Base-by-base conservation (phyloP, 805 yeast species). In the Nakazawaea sp. region DNA sequence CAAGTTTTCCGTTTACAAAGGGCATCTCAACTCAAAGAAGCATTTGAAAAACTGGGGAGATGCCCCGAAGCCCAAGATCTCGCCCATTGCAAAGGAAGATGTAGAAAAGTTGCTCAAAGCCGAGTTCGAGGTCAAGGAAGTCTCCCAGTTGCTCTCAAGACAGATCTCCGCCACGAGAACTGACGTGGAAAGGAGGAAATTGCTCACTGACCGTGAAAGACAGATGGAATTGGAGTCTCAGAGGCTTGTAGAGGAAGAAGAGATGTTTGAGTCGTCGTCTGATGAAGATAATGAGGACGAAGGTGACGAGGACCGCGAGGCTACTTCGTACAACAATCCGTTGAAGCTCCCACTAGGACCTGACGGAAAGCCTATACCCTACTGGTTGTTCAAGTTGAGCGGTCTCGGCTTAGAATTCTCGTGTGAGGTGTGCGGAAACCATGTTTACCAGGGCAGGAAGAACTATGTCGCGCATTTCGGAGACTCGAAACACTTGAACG, bases 331-430 rank as follows among this genome's bases (percentile, higher is more conserved):
- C 15, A 20, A 28, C 18, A 68, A 69, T 42, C 76, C 79, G 15
- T 61, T 73, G 39, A 74, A 80, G 39, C 56, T 85, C 38, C 95
- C 96, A 0, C 36, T 85, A 0, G 97, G 95, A 0, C 72, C 84
- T 15, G 97, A 89, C 57, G 97, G 97, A 0, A 72, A 70, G 28
- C 97, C 97, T 1, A 86, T 92, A 20, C 98, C 98, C 2, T 76
- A 69, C 38, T 92, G 98, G 98, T 64, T 92, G 20, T 89, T 77
- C 66, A 92, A 89, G 56, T 63, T 89, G 31, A 88, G 87, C 49
- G 98, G 98, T 0, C 64, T 89, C 9, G 83, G 83, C 39, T 69
- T 74, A 30, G 75, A 72, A 36, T 85, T 76, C 48, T 50, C 59
- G 1, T 92, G 98, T 55, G 97, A 92, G 58, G 73, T 92, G 6